phyloP scores from a whole-genome alignment of 2,329 filamentous ascomycete species.

The Claviceps fusiformis region DNA sequence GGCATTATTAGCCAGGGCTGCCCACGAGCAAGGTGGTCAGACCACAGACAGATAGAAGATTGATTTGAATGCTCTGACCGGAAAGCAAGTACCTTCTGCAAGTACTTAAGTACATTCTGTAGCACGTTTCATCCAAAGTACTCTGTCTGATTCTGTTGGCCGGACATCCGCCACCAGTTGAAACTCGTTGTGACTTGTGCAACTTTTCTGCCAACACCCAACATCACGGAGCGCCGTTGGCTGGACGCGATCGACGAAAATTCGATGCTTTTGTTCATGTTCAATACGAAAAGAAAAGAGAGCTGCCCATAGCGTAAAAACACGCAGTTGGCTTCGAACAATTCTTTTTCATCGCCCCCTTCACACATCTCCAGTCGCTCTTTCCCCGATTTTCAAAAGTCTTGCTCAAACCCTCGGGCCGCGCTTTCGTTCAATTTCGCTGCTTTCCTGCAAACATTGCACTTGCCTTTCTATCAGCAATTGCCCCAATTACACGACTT shows the following conservation, averaged over 20 bases:
- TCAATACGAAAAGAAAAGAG: not conserved
- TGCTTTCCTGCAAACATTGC: not conserved
- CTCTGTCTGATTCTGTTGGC: not conserved
- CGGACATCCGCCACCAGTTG: too few species aligned
- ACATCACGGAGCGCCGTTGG: not conserved
- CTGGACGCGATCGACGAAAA: not conserved
- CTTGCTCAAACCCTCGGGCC: not conserved
- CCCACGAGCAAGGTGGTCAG: too few species aligned
- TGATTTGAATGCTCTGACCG: too few species aligned
- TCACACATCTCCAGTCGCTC: not conserved
- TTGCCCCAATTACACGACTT: not conserved
- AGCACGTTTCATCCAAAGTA: not conserved
- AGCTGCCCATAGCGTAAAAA: not conserved
- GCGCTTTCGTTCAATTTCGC: not conserved
- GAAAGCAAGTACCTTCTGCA: too few species aligned
- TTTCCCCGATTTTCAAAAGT: not conserved
- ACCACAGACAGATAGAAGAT: too few species aligned
- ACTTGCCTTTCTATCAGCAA: not conserved
- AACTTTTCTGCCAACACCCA: not conserved
- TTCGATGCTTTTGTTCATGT: not conserved
- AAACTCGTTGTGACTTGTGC: not conserved
- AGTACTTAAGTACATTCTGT: not conserved
- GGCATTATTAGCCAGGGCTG: too few species aligned
- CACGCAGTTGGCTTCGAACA: not conserved
- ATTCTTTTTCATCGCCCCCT: not conserved